Conservation (phyloP, 768 basidiomycete genomes). For the Suillus occidentalis region DNA sequence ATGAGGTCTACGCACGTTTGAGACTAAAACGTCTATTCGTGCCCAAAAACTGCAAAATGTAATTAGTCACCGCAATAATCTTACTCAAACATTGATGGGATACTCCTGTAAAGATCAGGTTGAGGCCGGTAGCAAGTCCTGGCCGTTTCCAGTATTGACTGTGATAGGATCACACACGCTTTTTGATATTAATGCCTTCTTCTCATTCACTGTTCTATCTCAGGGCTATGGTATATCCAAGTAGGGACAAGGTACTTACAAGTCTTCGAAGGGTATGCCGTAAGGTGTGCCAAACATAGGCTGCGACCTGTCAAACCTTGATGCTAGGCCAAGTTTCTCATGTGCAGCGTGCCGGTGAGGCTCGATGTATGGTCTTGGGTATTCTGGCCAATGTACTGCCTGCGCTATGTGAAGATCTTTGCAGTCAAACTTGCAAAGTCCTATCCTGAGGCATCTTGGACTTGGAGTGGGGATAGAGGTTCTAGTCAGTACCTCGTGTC, state of each 20-base stretch:
- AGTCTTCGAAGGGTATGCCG: not conserved
- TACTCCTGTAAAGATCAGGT: not conserved
- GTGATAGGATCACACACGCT: not conserved
- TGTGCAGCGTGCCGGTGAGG: not conserved
- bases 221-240: not conserved
- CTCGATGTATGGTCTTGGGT: not conserved
- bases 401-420: not conserved
- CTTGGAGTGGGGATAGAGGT: not conserved
- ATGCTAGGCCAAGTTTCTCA: not conserved
- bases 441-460: not conserved
- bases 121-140: not conserved
- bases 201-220: conserved; percentile 1
- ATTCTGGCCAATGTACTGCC: not conserved
- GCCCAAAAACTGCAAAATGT: not conserved
- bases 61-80: not conserved
- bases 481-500: not conserved
- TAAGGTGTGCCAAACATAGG: not conserved
- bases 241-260: not conserved
- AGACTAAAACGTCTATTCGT: not conserved
- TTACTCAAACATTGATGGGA: not conserved
- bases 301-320: not conserved
- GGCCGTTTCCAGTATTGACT: not conserved
- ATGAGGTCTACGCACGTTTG: not conserved
- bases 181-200: not conserved
- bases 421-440: not conserved